Percentiles rank a stretch among this genome's conserved stretches.
phyloP scores from a whole-genome alignment of 768 basidiomycete species.

The Rossbeevera mucosa region DNA sequence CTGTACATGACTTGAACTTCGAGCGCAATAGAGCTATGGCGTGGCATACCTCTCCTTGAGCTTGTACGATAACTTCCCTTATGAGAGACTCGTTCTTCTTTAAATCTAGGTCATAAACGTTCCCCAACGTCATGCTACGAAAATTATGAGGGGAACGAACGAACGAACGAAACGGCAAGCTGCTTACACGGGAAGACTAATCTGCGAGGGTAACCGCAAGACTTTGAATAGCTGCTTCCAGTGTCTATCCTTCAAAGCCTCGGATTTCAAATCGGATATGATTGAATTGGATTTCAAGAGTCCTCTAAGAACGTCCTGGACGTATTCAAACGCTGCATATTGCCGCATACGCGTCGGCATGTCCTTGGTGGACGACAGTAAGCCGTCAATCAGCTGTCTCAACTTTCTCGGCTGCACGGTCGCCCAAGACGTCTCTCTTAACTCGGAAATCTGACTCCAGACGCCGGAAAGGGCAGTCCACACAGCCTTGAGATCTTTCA shows the following conservation, averaged over 20 bases:
- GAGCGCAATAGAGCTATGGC: conserved; percentile 4
- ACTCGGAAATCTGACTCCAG: conserved; percentile 88
- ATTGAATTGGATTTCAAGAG: conserved; percentile 86
- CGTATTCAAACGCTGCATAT: conserved; percentile 97
- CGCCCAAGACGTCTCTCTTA: conserved; percentile 86
- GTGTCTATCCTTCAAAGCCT: conserved; percentile 94
- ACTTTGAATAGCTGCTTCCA: conserved; percentile 97
- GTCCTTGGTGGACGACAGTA: conserved; percentile 90
- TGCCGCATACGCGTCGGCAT: conserved; percentile 99
- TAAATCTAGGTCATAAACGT: conserved; percentile 95
- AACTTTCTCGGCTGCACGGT: conserved; percentile 93
- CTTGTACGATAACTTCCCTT: conserved; percentile 94
- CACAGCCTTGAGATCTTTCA: conserved; percentile 94
- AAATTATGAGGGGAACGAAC: conserved; percentile 4
- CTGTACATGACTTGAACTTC: conserved; percentile 37
- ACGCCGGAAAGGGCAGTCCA: conserved; percentile 98
- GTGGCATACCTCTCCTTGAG: conserved; percentile 81
- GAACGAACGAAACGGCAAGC: conserved; percentile 8
- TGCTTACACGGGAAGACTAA: conserved; percentile 68
- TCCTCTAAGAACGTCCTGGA: conserved; percentile 83
- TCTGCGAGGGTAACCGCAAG: conserved; percentile 67
- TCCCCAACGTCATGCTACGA: conserved; percentile 85
- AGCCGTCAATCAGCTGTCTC: conserved; percentile 88
- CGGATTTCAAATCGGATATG: conserved; percentile 93
- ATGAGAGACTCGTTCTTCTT: conserved; percentile 88